Base-by-base conservation (phyloP, 2,329 filamentous ascomycete species). In the Phialophora expanda region DNA sequence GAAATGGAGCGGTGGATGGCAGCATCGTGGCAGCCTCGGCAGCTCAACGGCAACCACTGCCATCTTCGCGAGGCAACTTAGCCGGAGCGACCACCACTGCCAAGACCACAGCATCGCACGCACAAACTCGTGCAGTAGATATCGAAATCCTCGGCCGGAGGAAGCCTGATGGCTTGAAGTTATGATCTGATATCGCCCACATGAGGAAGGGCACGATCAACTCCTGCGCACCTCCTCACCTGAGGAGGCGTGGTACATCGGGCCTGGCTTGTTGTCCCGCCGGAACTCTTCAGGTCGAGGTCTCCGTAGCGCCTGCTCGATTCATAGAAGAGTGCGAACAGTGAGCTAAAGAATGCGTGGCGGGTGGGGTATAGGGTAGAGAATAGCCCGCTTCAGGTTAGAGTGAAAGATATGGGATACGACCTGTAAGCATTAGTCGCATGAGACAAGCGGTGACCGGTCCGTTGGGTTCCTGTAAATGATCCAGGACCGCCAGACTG, bases 251-350 rank as follows among this genome's bases (percentile, higher is more conserved):
- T 14, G 12, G 2, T 41, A 11, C 7, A 34, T 8, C 32, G 24
- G 34, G 4, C 14, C 34, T 4, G 17, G 12, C 34, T 17, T 34
- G 32, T 4, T 11, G 32, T 9, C 32, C 2, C 12, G 11, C 32
- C 32, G 32, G 4, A 34, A 12, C 32, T 9, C 3, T 34, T 3
- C 11, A 14, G 4, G 14, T 41, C 34, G 0, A 50, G 17, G 17
- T 26, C 22, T 50, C 20, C 46, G n/a, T 50, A 50, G 46, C 46
- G 46, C 46, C 46, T 50, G 46, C 46, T 7, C 46, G 20, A 50
- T 24, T 50, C 46, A 24, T 26, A 26, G 8, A 24, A 11, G 4
- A 11, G 46, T 12, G 9, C 46, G 20, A 12, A 8, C 20, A 22
- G 11, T 11, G 46, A 8, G 20, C 24, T 24, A 50, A 3, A 17